phyloP scores from a whole-genome alignment of 257 asterid genomes.

The Nicotiana knightiana region DNA sequence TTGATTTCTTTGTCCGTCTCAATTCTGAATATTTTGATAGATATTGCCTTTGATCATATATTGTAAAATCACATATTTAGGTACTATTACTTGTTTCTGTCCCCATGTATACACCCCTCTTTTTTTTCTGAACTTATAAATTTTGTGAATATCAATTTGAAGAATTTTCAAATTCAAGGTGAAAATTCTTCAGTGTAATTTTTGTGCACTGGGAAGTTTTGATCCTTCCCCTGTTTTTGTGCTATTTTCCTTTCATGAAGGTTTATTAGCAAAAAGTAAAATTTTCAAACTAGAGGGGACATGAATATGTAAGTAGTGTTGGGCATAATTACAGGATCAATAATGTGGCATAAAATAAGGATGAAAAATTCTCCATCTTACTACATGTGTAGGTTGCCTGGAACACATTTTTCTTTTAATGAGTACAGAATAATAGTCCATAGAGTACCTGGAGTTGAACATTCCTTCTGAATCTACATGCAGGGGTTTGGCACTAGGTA shows the following conservation, averaged over 20 bases:
- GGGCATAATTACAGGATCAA: neutral
- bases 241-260: neutral
- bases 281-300: neutral
- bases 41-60: neutral
- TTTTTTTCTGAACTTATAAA: neutral
- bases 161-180: neutral
- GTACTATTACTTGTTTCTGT: neutral
- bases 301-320: neutral
- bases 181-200: neutral
- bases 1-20: neutral
- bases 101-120: neutral
- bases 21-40: neutral
- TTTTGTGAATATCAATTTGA: neutral
- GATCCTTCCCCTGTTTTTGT: neutral
- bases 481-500: slow-evolving; percentile 95
- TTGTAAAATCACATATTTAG: neutral
- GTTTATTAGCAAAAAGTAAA: neutral
- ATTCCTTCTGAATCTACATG: neutral
- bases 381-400: neutral
- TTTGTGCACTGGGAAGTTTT: neutral
- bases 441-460: slow-evolving; percentile 1
- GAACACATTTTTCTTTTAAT: neutral
- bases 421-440: neutral
- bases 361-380: neutral
- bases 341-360: neutral